Conservation (phyloP, 2,329 filamentous ascomycete genomes). For the Scortechinia acanthostroma region DNA sequence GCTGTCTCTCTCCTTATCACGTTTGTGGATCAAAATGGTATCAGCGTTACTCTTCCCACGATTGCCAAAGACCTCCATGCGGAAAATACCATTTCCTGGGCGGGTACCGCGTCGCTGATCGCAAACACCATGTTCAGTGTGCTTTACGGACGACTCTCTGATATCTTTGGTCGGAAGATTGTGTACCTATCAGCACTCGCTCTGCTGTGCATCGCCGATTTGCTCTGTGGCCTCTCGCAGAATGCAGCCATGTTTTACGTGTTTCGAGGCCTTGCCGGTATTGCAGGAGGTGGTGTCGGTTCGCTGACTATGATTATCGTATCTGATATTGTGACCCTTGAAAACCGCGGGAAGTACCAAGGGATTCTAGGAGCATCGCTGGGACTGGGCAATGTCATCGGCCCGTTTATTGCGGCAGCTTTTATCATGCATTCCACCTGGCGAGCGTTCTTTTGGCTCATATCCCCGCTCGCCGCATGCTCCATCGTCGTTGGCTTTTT, state of each 20-base stretch:
- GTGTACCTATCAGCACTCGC: conserved; percentile 43
- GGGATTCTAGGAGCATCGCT: conserved; percentile 30
- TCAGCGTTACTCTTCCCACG: conserved; percentile 40
- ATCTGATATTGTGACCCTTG: conserved; percentile 48
- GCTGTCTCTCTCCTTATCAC: conserved; percentile 42
- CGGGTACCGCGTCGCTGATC: conserved; percentile 41
- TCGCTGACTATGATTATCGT: conserved; percentile 55
- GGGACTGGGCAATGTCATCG: conserved; percentile 29
- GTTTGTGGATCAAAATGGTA: conserved; percentile 49
- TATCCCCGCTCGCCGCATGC: conserved; percentile 38
- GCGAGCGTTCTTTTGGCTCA: conserved; percentile 30
- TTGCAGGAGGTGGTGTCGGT: conserved; percentile 54
- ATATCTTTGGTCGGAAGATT: conserved; percentile 52
- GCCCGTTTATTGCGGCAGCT: conserved; percentile 32
- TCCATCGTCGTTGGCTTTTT: conserved; percentile 34
- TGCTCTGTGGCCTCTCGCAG: conserved; percentile 48
- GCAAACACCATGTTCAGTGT: conserved; percentile 58
- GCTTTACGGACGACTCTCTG: conserved; percentile 53
- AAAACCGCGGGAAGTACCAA: conserved; percentile 48
- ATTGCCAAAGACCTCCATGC: conserved; percentile 36
- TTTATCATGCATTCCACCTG: conserved; percentile 23
- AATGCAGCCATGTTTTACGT: conserved; percentile 51
- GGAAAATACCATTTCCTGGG: conserved; percentile 44
- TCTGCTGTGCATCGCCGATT: conserved; percentile 43
- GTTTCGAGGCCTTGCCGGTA: conserved; percentile 50